Percentiles rank a stretch among this genome's conserved stretches.
Evolutionary conservation across 805 yeast species (phyloP).

Genomic region (Candida ortonii): DNA sequence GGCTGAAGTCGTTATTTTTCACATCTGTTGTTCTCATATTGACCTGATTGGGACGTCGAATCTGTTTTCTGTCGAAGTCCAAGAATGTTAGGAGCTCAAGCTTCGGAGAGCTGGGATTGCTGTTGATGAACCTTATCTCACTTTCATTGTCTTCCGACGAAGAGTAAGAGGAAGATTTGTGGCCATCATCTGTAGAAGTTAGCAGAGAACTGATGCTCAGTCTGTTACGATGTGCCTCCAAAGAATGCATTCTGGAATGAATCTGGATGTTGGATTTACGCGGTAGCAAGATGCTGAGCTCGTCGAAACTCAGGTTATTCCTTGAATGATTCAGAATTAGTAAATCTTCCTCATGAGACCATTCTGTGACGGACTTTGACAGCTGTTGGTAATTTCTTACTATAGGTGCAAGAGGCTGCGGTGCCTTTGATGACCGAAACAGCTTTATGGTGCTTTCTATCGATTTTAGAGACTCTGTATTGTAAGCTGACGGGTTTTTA

Average conservation of each 20-base stretch:
- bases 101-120: constrained; percentile 1
- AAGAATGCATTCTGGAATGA: constrained; percentile 49
- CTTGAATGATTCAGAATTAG: constrained; percentile 51
- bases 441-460: too few species aligned
- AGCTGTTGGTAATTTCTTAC: background rate
- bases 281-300: constrained; percentile 69
- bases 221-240: constrained; percentile 4
- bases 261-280: constrained; percentile 74
- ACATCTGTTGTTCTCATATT: too few species aligned
- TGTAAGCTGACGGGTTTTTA: too few species aligned
- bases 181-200: constrained; percentile 4
- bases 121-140: background rate
- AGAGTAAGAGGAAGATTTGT: background rate
- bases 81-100: too few species aligned
- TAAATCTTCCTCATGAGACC: constrained; percentile 32
- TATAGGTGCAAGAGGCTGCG: constrained; percentile 1
- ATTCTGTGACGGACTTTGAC: background rate
- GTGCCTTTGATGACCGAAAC: too few species aligned
- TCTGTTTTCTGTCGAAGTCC: too few species aligned
- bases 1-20: too few species aligned
- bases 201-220: constrained; percentile 13
- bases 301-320: constrained; percentile 65
- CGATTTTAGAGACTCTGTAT: too few species aligned
- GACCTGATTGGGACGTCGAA: too few species aligned
- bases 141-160: background rate